A percentile compares a stretch with the other conserved stretches of the same genome.
Evolutionary conservation across 108 stramenopile genomes (phyloP).

Genomic region (Cyclotella atomus): DNA sequence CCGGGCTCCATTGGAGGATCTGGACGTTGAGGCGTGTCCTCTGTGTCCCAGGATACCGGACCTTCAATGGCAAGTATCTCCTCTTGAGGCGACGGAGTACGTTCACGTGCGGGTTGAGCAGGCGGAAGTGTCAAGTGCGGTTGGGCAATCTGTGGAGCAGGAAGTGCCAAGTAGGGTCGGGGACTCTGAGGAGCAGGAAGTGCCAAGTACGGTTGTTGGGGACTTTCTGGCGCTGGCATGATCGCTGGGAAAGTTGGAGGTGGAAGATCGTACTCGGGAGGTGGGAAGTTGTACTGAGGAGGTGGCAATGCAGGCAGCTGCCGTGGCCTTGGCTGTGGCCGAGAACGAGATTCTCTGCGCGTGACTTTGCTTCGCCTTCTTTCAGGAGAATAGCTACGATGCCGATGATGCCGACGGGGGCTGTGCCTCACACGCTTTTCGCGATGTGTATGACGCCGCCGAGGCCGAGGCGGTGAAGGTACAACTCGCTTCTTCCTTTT

Average conservation of each 20-base stretch:
- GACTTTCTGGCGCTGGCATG: too few species aligned
- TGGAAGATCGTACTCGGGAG: not conserved
- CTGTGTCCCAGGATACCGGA: not conserved
- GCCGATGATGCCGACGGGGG: not conserved
- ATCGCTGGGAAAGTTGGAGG: too few species aligned
- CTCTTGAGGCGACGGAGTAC: not conserved
- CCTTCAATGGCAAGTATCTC: constrained; percentile 4
- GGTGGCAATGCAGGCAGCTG: not conserved
- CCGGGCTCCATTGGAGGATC: constrained; percentile 14
- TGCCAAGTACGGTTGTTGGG: not conserved
- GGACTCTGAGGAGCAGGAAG: not conserved
- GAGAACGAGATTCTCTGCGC: not conserved
- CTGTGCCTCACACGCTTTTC: not conserved
- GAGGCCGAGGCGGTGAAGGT: too few species aligned
- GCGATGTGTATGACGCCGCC: not conserved
- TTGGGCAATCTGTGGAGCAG: not conserved
- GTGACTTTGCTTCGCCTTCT: not conserved
- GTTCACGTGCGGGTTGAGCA: not conserved
- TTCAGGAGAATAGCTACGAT: not conserved
- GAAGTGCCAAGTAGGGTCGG: not conserved
- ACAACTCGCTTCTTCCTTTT: not conserved
- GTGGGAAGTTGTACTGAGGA: not conserved
- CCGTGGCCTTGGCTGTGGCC: not conserved
- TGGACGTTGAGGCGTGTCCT: not conserved
- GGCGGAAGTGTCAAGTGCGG: not conserved